Percentiles rank a stretch among this genome's conserved stretches.
Evolutionary conservation across 129 eudicot genomes (phyloP).

Genomic region (Gnaphalium uliginosum): DNA sequence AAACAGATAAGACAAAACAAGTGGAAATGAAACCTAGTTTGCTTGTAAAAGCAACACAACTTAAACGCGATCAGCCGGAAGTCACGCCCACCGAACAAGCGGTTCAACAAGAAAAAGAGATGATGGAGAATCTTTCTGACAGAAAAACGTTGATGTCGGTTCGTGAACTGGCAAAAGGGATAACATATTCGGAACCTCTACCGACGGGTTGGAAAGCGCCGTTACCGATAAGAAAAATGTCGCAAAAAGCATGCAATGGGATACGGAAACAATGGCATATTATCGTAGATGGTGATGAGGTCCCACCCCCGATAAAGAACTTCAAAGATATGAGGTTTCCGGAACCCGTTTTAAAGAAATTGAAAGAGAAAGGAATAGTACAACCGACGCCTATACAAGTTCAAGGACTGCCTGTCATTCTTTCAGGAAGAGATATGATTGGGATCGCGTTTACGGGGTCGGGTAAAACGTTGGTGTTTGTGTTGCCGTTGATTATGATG

Average conservation of each 20-base stretch:
- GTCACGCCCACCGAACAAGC: slow-evolving; percentile 65
- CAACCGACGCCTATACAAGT: slow-evolving; percentile 86
- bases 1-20: slow-evolving; percentile 47
- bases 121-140: slow-evolving; percentile 73
- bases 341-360: slow-evolving; percentile 54
- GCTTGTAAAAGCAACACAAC: slow-evolving; percentile 71
- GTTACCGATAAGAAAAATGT: slow-evolving; percentile 55
- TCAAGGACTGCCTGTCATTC: slow-evolving; percentile 80
- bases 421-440: slow-evolving; percentile 82
- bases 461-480: slow-evolving; percentile 78
- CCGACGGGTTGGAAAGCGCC: slow-evolving; percentile 88
- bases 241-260: slow-evolving; percentile 48
- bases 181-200: slow-evolving; percentile 64
- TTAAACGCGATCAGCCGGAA: slow-evolving; percentile 75
- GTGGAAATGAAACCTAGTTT: slow-evolving; percentile 72
- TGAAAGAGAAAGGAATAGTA: slow-evolving; percentile 75
- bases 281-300: slow-evolving; percentile 78
- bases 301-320: slow-evolving; percentile 75
- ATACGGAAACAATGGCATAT: slow-evolving; percentile 80
- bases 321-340: slow-evolving; percentile 86
- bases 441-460: slow-evolving; percentile 89
- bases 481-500: slow-evolving; percentile 68
- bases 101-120: slow-evolving; percentile 68
- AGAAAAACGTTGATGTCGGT: slow-evolving; percentile 67
- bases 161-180: slow-evolving; percentile 77